Evolutionary conservation across 2,329 filamentous ascomycete species (phyloP), one percentile per base, ranked within the genome.

Genomic region (Ophioceras dolichostomum): DNA sequence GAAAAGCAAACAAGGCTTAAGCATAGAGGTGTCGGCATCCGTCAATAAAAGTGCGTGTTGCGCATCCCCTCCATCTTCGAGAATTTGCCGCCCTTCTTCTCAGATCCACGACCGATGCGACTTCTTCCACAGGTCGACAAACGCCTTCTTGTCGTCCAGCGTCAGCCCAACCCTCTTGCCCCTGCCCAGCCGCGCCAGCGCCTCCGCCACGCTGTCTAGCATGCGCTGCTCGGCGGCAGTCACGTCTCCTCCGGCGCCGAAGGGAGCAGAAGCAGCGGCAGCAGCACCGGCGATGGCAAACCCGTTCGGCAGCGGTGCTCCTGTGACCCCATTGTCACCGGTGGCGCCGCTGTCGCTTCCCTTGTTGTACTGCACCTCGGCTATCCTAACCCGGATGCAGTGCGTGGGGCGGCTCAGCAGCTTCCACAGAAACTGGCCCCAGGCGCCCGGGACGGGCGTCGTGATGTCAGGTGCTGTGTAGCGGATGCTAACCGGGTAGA

Each of bases 381-480:
- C 91, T 39, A 98, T 88, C 35, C 91, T 76, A 10, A 96, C 89
- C 18, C 87, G 77, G 49, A 98, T 89, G 49, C 79, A 87, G 46
- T 94, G 91, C 1, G 84, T 93, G 1, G 87, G 83, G 34, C 80
- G 76, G 31, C 82, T 84, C 24, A 94, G 75, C 8, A 96, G 65
- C 37, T 79, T 82, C 87, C 88, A 98, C 8, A 95, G 53, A 55
- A 95, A 95, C 2, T 63, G 62, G 5, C 72, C 36, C 57, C 83
- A 87, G 20, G 70, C 69, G 10, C 80, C 77, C 0, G 91, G 88
- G 0, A 98, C 65, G 0, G 91, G 89, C 0, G 91, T 95, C 0
- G 89, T 94, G 41, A 96, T 79, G 54, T 96, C 88, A 4, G 81
- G 72, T 0, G 89, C 83, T 0, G 85, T 83, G 57, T 96, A 98